Evolutionary conservation across 2,329 filamentous ascomycete genomes (phyloP).

Genomic region (Fusarium napiforme): DNA sequence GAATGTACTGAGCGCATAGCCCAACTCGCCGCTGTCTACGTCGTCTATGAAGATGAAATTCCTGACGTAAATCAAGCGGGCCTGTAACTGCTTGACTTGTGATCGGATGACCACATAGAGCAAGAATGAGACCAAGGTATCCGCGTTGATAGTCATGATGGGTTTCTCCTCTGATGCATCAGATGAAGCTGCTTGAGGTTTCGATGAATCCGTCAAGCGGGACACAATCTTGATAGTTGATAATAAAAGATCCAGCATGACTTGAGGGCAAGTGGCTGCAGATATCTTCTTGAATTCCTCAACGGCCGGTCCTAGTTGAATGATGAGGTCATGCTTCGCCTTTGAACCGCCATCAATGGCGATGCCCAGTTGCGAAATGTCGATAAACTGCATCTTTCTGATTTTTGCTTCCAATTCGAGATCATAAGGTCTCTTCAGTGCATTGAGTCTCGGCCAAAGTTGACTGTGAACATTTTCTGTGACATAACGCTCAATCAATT

Average conservation of each 20-base stretch:
- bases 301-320: conserved; percentile 80
- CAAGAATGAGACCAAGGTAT: conserved; percentile 90
- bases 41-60: conserved; percentile 99
- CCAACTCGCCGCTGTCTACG: conserved; percentile 94
- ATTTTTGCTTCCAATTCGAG: conserved; percentile 89
- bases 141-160: conserved; percentile 77
- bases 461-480: conserved; percentile 92
- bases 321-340: conserved; percentile 83
- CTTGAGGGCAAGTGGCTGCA: conserved; percentile 80
- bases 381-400: conserved; percentile 90
- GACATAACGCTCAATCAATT: conserved; percentile 93
- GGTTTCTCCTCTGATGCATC: conserved; percentile 61
- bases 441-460: conserved; percentile 84
- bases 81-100: conserved; percentile 86
- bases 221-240: conserved; percentile 87
- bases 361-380: conserved; percentile 94
- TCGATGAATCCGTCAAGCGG: conserved; percentile 66
- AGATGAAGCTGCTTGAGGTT: conserved; percentile 49
- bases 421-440: conserved; percentile 83
- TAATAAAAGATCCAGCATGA: conserved; percentile 86
- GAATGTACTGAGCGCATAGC: conserved; percentile 94
- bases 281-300: conserved; percentile 90
- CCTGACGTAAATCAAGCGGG: conserved; percentile 91
- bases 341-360: conserved; percentile 80
- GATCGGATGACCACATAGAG: conserved; percentile 93